These are phyloP conservation scores for Wickerhamomyces queroliae DNA, from an alignment of 805 yeast species.

Conservation along the genomic window DNA sequence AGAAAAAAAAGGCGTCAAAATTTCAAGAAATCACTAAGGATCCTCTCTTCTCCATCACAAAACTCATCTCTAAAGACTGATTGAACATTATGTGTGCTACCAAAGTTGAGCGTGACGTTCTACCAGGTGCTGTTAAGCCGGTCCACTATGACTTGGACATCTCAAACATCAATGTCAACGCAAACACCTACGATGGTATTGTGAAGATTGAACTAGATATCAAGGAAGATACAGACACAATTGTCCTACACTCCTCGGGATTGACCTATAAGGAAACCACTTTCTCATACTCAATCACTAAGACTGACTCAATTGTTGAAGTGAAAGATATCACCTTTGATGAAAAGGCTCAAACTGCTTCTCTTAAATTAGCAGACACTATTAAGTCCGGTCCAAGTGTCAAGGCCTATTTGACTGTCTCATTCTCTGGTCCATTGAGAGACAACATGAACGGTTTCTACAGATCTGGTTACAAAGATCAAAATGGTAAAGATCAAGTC, in stretches of 20 bases:
- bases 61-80: too few species aligned
- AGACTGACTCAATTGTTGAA: conserved; percentile 17
- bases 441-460: conserved; percentile 79
- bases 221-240: conserved; percentile 36
- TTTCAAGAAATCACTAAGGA: too few species aligned
- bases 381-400: conserved; percentile 27
- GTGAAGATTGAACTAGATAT: conserved; percentile 49
- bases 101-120: conserved; percentile 30
- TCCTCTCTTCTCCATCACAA: too few species aligned
- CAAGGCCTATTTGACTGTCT: conserved; percentile 38
- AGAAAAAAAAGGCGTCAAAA: too few species aligned
- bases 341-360: conserved; percentile 55
- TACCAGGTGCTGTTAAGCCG: conserved; percentile 66
- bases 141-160: conserved; percentile 59
- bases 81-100: not conserved
- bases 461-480: conserved; percentile 56
- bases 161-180: conserved; percentile 51
- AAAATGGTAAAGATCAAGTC: conserved; percentile 58
- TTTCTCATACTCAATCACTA: conserved; percentile 30
- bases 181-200: conserved; percentile 52
- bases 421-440: conserved; percentile 55
- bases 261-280: conserved; percentile 46
- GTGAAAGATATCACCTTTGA: conserved; percentile 33
- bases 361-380: conserved; percentile 46
- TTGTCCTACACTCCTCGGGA: conserved; percentile 56